Conservation (phyloP, 1,139 yeast genomes). For the Debaryomycetaceae sp. region DNA sequence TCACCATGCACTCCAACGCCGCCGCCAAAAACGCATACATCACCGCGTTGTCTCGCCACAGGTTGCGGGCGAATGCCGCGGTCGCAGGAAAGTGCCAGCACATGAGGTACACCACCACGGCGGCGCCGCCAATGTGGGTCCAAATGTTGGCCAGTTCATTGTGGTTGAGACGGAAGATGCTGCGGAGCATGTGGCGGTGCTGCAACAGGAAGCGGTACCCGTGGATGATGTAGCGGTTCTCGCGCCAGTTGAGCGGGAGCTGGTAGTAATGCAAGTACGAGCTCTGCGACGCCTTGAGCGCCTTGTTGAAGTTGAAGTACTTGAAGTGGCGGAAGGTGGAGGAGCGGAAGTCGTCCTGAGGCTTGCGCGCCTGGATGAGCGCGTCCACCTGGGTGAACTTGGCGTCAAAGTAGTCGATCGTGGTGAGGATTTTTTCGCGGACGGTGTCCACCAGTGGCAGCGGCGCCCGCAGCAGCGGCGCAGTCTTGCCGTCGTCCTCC, state of each 20-base stretch:
- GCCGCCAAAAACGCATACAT: slow-evolving; percentile 66
- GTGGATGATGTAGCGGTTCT: slow-evolving; percentile 74
- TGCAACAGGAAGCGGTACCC: slow-evolving; percentile 82
- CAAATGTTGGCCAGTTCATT: slow-evolving; percentile 92
- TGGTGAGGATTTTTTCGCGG: slow-evolving; percentile 44
- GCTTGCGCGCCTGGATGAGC: slow-evolving; percentile 36
- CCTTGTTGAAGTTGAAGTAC: slow-evolving; percentile 58
- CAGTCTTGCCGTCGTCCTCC: neutral
- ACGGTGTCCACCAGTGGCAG: slow-evolving; percentile 22
- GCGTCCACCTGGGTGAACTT: slow-evolving; percentile 50
- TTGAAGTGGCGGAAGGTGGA: slow-evolving; percentile 38
- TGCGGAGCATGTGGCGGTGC: slow-evolving; percentile 54
- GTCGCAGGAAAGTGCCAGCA: slow-evolving; percentile 60
- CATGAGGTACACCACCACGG: slow-evolving; percentile 53
- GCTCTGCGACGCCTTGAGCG: slow-evolving; percentile 50
- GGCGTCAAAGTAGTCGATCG: slow-evolving; percentile 54
- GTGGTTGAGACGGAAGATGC: slow-evolving; percentile 59
- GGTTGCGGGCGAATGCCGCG: slow-evolving; percentile 34
- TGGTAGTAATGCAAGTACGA: slow-evolving; percentile 72
- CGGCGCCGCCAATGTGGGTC: slow-evolving; percentile 79
- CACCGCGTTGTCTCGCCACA: slow-evolving; percentile 46
- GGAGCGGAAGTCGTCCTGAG: slow-evolving; percentile 21
- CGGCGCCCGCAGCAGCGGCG: slow-evolving; percentile 7
- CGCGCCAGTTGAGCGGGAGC: slow-evolving; percentile 90
- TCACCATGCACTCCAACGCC: slow-evolving; percentile 68